These are phyloP conservation scores for Hyphodiscus hymeniophilus DNA, from an alignment of 495 filamentous ascomycete species.

Conservation along the genomic window DNA sequence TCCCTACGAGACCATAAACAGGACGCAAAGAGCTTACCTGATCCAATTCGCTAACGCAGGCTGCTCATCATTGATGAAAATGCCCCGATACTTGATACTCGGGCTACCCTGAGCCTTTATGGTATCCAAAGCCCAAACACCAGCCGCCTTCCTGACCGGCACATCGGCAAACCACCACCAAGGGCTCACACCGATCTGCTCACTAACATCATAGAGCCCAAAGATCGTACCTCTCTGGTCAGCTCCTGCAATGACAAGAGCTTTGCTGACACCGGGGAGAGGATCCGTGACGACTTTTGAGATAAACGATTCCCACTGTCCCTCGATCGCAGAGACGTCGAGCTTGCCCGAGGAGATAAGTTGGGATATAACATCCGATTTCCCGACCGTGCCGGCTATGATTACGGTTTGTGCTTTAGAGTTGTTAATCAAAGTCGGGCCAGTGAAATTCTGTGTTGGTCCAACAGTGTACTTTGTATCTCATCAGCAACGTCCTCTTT, in stretches of 20 bases:
- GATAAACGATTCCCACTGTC: conserved; percentile 64
- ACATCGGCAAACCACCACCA: conserved; percentile 76
- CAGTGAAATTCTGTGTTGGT: conserved; percentile 32
- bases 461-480: conserved; percentile 34
- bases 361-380: conserved; percentile 49
- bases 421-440: conserved; percentile 33
- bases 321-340: conserved; percentile 43
- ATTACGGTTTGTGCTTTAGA: conserved; percentile 44
- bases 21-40: conserved; percentile 27
- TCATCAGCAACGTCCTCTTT: neutral
- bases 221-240: conserved; percentile 65
- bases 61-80: conserved; percentile 76
- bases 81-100: conserved; percentile 64
- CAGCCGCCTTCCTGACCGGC: conserved; percentile 40
- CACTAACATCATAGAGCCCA: conserved; percentile 65
- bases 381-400: conserved; percentile 61
- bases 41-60: conserved; percentile 67
- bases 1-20: too few relatives aligned
- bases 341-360: conserved; percentile 47
- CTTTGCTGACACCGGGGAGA: conserved; percentile 44
- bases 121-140: conserved; percentile 45
- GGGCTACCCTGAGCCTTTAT: conserved; percentile 53
- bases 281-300: conserved; percentile 52
- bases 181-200: conserved; percentile 69
- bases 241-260: conserved; percentile 60